These are phyloP conservation scores for Pharus latifolius DNA, from an alignment of 176 grass and related monocot genomes.

Conservation along the genomic window DNA sequence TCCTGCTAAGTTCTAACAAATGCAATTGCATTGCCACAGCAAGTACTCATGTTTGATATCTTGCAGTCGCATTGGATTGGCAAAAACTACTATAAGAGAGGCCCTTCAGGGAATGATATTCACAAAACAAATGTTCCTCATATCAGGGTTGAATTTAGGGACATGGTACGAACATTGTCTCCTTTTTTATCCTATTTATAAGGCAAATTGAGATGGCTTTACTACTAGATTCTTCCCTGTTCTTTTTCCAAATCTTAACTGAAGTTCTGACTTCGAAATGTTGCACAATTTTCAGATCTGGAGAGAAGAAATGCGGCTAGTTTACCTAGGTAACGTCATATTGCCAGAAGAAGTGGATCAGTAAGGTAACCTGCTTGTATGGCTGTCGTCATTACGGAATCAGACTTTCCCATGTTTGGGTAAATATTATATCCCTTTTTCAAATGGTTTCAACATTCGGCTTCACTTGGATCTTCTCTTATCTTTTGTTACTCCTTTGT, in stretches of 20 bases:
- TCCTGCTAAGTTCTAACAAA: background rate
- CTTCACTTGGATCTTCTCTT: background rate
- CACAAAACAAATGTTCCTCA: slow-evolving; percentile 91
- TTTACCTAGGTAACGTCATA: slow-evolving; percentile 52
- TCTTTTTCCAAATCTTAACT: background rate
- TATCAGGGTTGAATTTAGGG: slow-evolving; percentile 82
- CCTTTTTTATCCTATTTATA: background rate
- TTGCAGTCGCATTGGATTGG: slow-evolving; percentile 95
- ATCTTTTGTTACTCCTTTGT: background rate
- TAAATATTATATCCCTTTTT: background rate
- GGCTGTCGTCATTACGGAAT: background rate
- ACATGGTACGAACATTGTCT: slow-evolving; percentile 37
- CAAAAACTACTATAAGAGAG: slow-evolving; percentile 70
- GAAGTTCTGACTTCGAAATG: background rate
- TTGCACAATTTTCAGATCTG: slow-evolving; percentile 59
- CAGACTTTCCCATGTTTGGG: background rate
- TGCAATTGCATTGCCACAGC: background rate
- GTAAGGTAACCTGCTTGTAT: slow-evolving; percentile 12
- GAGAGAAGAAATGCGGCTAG: slow-evolving; percentile 91
- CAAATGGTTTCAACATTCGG: background rate
- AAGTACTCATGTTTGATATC: background rate
- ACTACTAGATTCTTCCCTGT: background rate
- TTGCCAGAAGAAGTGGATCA: slow-evolving; percentile 66
- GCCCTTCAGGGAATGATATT: slow-evolving; percentile 79
- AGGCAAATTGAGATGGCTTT: background rate